phyloP scores from a whole-genome alignment of 805 yeast species.

The Komagataella pastoris region DNA sequence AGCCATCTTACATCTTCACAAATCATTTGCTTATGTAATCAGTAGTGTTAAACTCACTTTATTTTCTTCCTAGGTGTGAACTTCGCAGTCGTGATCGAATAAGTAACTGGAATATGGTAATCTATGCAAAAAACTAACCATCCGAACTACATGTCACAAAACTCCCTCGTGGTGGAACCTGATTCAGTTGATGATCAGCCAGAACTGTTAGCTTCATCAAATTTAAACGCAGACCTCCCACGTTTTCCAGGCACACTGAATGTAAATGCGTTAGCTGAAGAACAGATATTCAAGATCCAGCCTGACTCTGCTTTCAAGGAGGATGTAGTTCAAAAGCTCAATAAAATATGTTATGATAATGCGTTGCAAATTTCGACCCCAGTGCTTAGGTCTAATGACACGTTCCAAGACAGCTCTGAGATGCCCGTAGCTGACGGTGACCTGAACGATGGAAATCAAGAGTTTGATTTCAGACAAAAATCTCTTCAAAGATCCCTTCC shows the following conservation, averaged over 20 bases:
- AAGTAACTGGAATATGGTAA: too few relatives aligned
- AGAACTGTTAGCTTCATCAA: background rate
- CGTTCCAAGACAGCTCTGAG: background rate
- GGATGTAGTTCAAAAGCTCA: background rate
- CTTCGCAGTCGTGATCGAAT: too few relatives aligned
- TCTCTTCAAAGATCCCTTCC: background rate
- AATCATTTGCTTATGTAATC: too few relatives aligned
- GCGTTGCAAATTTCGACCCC: background rate
- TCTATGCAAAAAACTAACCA: background rate
- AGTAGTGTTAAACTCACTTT: background rate
- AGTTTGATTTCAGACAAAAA: background rate
- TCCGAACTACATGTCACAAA: background rate
- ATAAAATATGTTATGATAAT: background rate
- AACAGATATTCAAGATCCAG: background rate
- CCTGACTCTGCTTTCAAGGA: background rate
- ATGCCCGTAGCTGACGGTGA: background rate
- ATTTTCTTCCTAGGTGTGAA: background rate
- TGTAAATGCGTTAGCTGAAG: slow-evolving; percentile 12
- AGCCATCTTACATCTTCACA: too few relatives aligned
- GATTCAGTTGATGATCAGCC: background rate
- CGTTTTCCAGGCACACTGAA: slow-evolving; percentile 15
- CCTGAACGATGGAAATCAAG: background rate
- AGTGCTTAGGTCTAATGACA: background rate
- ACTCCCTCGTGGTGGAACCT: background rate
- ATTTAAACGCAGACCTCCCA: slow-evolving; percentile 5